phyloP scores from a whole-genome alignment of 164 flowering plant genomes.

The Sedum album region DNA sequence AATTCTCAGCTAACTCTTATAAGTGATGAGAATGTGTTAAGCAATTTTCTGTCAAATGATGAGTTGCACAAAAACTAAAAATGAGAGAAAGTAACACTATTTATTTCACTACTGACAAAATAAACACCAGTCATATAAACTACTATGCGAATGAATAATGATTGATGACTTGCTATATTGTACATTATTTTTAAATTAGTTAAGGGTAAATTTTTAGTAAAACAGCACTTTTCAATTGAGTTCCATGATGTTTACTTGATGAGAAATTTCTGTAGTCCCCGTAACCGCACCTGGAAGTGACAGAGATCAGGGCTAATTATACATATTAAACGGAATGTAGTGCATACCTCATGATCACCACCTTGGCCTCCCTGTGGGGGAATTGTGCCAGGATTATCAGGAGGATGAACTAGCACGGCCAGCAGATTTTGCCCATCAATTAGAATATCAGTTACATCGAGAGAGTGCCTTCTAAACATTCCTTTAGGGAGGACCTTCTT shows the following conservation, averaged over 20 bases:
- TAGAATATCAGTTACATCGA: slow-evolving; percentile 72
- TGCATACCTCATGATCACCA: slow-evolving; percentile 90
- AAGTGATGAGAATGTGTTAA: no score
- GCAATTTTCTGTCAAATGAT: no score
- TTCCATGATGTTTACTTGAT: no score
- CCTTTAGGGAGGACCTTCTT: slow-evolving; percentile 72
- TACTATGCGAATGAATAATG: neutral
- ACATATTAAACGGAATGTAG: neutral
- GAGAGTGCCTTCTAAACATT: slow-evolving; percentile 89
- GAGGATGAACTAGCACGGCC: slow-evolving; percentile 90
- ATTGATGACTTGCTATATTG: neutral
- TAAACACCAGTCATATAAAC: no score
- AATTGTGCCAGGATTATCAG: slow-evolving; percentile 83
- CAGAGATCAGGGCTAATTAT: neutral
- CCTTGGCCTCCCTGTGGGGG: slow-evolving; percentile 97
- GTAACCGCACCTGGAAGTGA: neutral
- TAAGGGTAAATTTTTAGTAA: no score
- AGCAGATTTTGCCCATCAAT: slow-evolving; percentile 71
- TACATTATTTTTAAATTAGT: no score
- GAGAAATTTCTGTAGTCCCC: neutral
- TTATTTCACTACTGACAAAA: no score
- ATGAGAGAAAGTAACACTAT: no score
- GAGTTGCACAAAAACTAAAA: no score
- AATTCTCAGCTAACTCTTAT: no score
- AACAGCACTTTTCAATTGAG: no score